Evolutionary conservation across 176 grass and related monocot species (phyloP).

Genomic region (Saccharum spontaneum): DNA sequence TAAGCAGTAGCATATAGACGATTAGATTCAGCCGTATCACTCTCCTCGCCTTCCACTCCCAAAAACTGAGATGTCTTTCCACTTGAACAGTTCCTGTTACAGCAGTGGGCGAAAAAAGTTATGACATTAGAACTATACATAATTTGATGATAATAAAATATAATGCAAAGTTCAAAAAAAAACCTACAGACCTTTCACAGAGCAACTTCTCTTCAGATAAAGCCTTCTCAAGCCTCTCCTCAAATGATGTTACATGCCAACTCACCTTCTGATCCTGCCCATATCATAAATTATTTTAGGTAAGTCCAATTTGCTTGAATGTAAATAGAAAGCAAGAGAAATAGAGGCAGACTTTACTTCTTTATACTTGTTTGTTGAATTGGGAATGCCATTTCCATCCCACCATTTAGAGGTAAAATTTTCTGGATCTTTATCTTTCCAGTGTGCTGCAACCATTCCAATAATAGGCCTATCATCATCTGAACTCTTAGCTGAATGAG

Average conservation of each 20-base stretch:
- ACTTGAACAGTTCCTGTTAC: constrained; percentile 52
- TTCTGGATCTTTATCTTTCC: constrained; percentile 62
- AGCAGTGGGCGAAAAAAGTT: not conserved
- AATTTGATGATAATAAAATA: not conserved
- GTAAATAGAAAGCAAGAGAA: constrained; percentile 31
- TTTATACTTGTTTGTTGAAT: constrained; percentile 98
- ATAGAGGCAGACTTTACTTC: constrained; percentile 57
- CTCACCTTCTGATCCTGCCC: constrained; percentile 86
- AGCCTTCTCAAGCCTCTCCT: constrained; percentile 95
- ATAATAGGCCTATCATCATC: constrained; percentile 83
- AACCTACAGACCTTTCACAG: constrained; percentile 59
- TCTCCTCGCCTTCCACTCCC: constrained; percentile 69
- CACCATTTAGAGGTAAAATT: constrained; percentile 48
- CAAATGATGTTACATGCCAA: constrained; percentile 84
- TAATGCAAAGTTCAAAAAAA: constrained; percentile 15
- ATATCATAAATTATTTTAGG: constrained; percentile 29
- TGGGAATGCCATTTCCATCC: constrained; percentile 98
- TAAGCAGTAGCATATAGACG: constrained; percentile 29
- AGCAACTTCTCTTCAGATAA: constrained; percentile 78
- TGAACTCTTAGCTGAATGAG: constrained; percentile 59
- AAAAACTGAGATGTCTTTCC: constrained; percentile 54
- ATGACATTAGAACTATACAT: not conserved
- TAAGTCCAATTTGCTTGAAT: not conserved
- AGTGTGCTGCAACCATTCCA: constrained; percentile 88
- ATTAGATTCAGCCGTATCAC: constrained; percentile 71